A percentile compares a stretch with the other conserved stretches of the same genome.
Conservation (phyloP, 2,329 filamentous ascomycete species). For the Sporothrix brasiliensis region DNA sequence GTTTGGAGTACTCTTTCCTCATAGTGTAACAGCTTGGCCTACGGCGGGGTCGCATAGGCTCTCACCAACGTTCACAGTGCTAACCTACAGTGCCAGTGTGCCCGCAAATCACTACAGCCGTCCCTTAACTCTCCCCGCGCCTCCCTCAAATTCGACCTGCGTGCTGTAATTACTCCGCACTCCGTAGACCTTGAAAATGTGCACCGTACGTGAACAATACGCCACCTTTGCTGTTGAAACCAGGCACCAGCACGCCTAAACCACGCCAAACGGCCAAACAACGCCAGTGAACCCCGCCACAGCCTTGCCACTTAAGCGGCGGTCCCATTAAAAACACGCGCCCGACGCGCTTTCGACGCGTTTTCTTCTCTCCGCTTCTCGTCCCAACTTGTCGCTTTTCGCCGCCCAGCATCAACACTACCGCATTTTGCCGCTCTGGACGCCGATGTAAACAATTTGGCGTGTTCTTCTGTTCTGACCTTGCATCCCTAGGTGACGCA, state of each 20-base stretch:
- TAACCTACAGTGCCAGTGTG: background rate
- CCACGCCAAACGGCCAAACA: background rate
- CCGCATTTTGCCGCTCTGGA: background rate
- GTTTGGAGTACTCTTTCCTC: background rate
- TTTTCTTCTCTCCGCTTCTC: background rate
- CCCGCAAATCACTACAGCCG: background rate
- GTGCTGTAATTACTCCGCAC: too few species aligned
- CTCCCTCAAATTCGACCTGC: too few species aligned
- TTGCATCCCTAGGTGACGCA: conserved; percentile 1
- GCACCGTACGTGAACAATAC: too few species aligned
- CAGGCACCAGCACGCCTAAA: background rate
- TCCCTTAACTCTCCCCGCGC: too few species aligned
- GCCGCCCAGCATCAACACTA: conserved; percentile 21
- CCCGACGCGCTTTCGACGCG: conserved; percentile 29
- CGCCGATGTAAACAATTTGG: background rate
- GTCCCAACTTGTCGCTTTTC: conserved; percentile 9
- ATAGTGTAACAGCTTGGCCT: background rate
- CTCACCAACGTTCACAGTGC: background rate
- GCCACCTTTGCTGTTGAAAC: background rate
- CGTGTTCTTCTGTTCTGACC: background rate
- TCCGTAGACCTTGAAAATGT: too few species aligned
- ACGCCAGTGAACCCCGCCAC: conserved; percentile 9
- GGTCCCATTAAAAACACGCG: conserved; percentile 28
- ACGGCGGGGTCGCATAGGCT: background rate
- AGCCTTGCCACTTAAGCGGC: conserved; percentile 27